Evolutionary conservation across 768 basidiomycete genomes (phyloP), one percentile per base, ranked within the genome.

Genomic region (Tremella fuciformis): DNA sequence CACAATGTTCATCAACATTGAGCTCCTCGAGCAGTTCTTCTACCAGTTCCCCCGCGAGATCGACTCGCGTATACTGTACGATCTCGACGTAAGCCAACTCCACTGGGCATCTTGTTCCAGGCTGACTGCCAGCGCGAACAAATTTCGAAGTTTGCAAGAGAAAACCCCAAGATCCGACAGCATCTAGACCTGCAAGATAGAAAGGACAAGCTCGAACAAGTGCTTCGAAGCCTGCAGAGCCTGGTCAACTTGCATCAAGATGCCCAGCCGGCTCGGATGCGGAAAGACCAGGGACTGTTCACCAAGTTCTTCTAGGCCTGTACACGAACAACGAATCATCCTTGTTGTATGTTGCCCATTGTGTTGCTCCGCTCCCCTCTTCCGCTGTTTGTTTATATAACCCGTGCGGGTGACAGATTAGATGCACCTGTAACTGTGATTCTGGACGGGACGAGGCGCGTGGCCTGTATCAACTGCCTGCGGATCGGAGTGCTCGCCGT

Each of bases 11-110:
- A 96, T 99, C 82, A 96, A 92, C 79, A 96, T 99, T 59, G 96
- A 99, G 75, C 81, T 99, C 9, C 83, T 98, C 1, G 93, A 96
- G 69, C 93, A 97, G 67, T 99, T 98, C 82, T 98, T 98, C 81
- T 96, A 98, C 71, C 91, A 94, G 82, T 97, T 99, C 81, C 94
- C 96, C 61, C 86, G 94, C 29, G 94, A 97, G 79, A 97, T 99
- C 58, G 94, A 98, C 76, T 89, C 90, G 19, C 84, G 92, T 22
- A 78, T 99, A 50, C 82, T 94, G 25, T 96, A 97, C 68, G 89
- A 94, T 74, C 82, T 97, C n/a, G 88, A 96, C 74, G 77, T 77
- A 55, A 66, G 76, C 72, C n/a, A 18, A 29, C 38, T 51, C n/a
- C 3, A 22, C n/a, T 3, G 7, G 16, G 6, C 7, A 13, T 24